Conservation (phyloP, 768 basidiomycete genomes). For the Termitomyces sp. region DNA sequence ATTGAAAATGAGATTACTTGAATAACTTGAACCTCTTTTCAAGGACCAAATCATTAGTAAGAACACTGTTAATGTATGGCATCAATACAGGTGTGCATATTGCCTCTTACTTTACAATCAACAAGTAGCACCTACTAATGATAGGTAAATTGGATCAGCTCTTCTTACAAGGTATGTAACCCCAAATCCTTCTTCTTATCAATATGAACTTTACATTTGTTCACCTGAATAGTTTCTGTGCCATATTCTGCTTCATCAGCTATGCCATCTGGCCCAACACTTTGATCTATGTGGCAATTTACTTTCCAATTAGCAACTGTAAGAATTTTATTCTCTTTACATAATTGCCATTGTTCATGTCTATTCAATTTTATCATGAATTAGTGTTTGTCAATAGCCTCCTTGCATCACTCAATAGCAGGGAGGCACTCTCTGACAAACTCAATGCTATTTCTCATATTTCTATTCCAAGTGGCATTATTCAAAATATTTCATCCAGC, state of each 20-base stretch:
- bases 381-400: neutral
- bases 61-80: neutral
- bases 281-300: neutral
- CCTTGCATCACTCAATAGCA: neutral
- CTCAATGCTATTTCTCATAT: neutral
- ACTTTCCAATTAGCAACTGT: neutral
- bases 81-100: neutral
- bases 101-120: too few relatives aligned
- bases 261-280: neutral
- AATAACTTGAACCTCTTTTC: neutral
- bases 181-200: too few relatives aligned
- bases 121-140: neutral
- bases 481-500: too few relatives aligned
- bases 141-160: neutral
- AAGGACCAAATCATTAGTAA: neutral
- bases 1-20: too few relatives aligned
- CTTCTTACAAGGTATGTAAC: neutral
- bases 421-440: neutral
- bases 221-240: neutral
- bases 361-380: neutral
- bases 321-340: neutral
- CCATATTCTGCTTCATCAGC: neutral
- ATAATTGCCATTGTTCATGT: too few relatives aligned
- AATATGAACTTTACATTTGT: too few relatives aligned
- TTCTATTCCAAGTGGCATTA: neutral